phyloP scores from a whole-genome alignment of 139 green algal genomes.

The Mesotaenium endlicherianum region DNA sequence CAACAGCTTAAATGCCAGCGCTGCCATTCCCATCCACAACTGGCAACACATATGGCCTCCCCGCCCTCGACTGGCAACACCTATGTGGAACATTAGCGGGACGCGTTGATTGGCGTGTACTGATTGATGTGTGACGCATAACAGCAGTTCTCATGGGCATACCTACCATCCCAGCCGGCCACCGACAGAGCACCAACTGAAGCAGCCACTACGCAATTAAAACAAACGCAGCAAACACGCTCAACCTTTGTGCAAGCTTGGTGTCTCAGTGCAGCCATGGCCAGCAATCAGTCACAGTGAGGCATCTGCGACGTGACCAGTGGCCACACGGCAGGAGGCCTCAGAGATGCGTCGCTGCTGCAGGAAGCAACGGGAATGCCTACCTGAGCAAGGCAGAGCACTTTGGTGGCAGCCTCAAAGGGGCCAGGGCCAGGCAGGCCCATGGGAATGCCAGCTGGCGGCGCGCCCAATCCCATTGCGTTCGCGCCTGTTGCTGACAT shows the following conservation, averaged over 20 bases:
- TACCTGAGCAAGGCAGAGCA: conserved; percentile 27
- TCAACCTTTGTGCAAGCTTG: not conserved
- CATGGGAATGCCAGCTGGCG: conserved; percentile 5
- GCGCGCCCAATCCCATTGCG: not conserved
- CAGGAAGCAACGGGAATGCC: not conserved
- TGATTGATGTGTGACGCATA: no score
- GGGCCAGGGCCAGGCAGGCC: not conserved
- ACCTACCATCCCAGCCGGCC: no score
- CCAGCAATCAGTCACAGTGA: not conserved
- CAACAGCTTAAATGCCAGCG: not conserved
- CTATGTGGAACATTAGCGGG: no score
- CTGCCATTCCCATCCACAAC: conserved; percentile 4
- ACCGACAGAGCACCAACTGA: not conserved
- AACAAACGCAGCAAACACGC: not conserved
- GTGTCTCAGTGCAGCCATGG: not conserved
- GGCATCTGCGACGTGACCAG: not conserved
- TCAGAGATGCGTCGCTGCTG: no score
- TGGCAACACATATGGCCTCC: no score
- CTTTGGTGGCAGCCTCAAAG: conserved; percentile 22
- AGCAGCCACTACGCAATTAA: not conserved
- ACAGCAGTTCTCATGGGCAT: no score
- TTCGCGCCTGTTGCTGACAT: conserved; percentile 9
- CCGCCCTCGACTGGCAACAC: no score
- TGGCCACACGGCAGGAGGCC: not conserved
- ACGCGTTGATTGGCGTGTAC: no score